Base-by-base conservation (phyloP, 371 early-diverging fungal species). In the Lichtheimia corymbifera region DNA sequence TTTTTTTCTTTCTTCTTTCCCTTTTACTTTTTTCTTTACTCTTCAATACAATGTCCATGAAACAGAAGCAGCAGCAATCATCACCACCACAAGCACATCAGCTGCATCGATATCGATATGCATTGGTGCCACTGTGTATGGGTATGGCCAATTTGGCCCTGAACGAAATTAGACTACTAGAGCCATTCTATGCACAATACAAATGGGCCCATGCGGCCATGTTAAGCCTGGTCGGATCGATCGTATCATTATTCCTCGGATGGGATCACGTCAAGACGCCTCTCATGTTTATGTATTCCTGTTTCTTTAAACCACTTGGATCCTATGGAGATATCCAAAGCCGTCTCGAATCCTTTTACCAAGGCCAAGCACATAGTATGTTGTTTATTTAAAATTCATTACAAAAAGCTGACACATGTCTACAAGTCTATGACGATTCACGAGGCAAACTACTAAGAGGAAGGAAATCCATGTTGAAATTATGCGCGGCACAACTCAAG, bases 281-380 rank as follows among this genome's bases (percentile, higher is more conserved):
- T 3, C 58, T 83, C 45, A 74, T 75, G 62, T 88, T 88, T 66
- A 83, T 82, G 50, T 86, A 87, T 64, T 86, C 84, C 14, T 92
- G 92, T 65, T 92, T 92, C 71, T 74, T 93, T 67, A 91, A 89
- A 63, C 91, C 89, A 12, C 75, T 92, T 58, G 83, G 89, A 50
- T 75, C 79, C 42, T 79, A 76, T 70, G 80, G 65, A 1, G 82
- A 88, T 47, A 85, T 83, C 64, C 88, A 90, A 65, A 73, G 75
- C 24, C 79, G 90, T 4, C 73, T 91, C 15, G 90, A 91, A 68
- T 71, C 80, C n/a, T 91, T 90, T 64, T 91, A 91, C 67, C 82
- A 84, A 63, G 89, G 85, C 42, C 90, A 90, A 66, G 89, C 90
- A 20, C 83, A 82, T 44, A 85, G 88, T 88, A 74, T 71, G 79